Conservation (phyloP, 1,284 basidiomycete species). For the Tranzscheliella williamsii region DNA sequence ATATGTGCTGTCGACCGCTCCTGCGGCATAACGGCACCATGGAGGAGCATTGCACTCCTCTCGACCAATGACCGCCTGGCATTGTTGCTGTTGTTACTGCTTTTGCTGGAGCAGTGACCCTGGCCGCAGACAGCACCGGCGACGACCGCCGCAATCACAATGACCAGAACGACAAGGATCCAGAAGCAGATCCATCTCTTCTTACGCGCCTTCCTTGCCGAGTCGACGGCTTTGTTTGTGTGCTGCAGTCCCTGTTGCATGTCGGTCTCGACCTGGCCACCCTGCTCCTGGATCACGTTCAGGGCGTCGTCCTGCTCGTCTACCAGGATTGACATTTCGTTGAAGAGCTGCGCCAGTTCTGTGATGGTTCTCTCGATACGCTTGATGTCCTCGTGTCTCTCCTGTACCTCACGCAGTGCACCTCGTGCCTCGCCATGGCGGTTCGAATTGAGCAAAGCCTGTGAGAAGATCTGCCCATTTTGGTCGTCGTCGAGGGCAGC, state of each 20-base stretch:
- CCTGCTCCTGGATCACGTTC: conserved; percentile 54
- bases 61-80: conserved; percentile 11
- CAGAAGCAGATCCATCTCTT: conserved; percentile 64
- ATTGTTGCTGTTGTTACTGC: conserved; percentile 1
- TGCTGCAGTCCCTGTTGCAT: conserved; percentile 64
- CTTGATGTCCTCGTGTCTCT: conserved; percentile 83
- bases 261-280: conserved; percentile 51
- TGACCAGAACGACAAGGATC: conserved; percentile 46
- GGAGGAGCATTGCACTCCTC: conserved; percentile 4
- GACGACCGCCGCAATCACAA: conserved; percentile 46
- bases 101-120: conserved; percentile 17
- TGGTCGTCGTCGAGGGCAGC: conserved; percentile 75
- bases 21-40: conserved; percentile 11
- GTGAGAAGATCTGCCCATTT: conserved; percentile 77
- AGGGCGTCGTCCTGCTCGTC: conserved; percentile 59
- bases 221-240: conserved; percentile 70
- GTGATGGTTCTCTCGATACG: conserved; percentile 83
- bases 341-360: conserved; percentile 85
- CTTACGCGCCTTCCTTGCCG: conserved; percentile 75
- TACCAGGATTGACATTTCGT: conserved; percentile 66
- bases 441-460: conserved; percentile 78
- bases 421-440: conserved; percentile 80
- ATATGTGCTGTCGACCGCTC: conserved; percentile 11
- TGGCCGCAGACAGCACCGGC: conserved; percentile 44
- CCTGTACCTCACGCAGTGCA: conserved; percentile 86